Base-by-base conservation (phyloP, 1,284 basidiomycete species). In the Gomphus sp. region DNA sequence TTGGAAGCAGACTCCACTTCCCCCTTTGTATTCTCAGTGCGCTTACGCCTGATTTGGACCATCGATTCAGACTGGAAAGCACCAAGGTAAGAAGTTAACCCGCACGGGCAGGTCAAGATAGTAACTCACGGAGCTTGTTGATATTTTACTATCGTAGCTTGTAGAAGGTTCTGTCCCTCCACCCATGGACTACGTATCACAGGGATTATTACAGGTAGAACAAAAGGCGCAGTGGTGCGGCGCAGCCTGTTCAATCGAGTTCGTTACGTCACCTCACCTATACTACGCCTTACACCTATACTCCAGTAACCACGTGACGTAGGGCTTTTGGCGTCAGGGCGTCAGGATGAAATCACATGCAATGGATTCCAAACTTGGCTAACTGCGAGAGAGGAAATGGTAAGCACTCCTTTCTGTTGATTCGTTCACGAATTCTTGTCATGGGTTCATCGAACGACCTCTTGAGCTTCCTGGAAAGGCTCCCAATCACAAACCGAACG, bases 11-110 rank as follows among this genome's bases (percentile, higher is more conserved):
- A 34, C 16, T 52, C 36, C 3, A 51, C 77, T 22, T 72, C 70
- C 11, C 64, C 68, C 64, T n/a, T n/a, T n/a, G n/a, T n/a, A n/a
- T n/a, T n/a, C n/a, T n/a, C n/a, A n/a, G 60, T 63, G 62, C 64
- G 59, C 57, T 68, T 63, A 62, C 73, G 80, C 67, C 80, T 85
- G 67, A 91, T 90, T 73, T 90, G 87, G 60, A 91, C 88, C 88
- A 90, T 91, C 52, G 85, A 87, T 62, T 78, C 85, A 28, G 74
- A 73, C 80, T 82, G n/a, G 22, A 34, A 34, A 49, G 33, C 33
- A 28, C n/a, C 33, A 34, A 55, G 33, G 36, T 12, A 43, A 43
- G 41, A 43, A 16, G 14, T 16, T 16, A 41, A 37, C 28, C 18
- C 52, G 11, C 41, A 53, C n/a, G 53, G 33, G 45, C 12, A 25